Base-by-base conservation (phyloP, 306 rosid species). In the Trifolium pratense region DNA sequence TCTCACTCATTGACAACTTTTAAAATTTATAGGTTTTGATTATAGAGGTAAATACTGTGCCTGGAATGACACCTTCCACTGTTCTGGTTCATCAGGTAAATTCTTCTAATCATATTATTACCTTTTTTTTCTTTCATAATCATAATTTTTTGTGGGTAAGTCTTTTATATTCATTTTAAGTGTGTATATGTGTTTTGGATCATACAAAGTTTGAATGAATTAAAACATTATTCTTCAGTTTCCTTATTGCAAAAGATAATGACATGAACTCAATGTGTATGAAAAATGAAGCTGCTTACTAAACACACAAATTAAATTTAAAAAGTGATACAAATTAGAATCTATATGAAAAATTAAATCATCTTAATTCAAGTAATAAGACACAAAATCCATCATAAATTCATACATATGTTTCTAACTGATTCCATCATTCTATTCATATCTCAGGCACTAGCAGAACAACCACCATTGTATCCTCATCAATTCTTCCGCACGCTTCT, bases 1-100 rank as follows among this genome's bases (percentile, higher is more conserved):
- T 59, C 66, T 76, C 69, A 77, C 58, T 73, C 59, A 66, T 51
- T 7, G 6, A 60, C 65, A 70, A 79, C 56, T 76, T 36, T 53
- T 75, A 53, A 61, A 75, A 12, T 78, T 59, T 57, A 56, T 76
- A 93, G 98, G 94, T 87, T 46, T 66, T 93, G 90, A 78, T 93
- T 37, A 93, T 93, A 40, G 98, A 93, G 80, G 97, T 93, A 71
- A 93, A 93, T 71, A 91, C 98, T 12, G 98, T 93, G 58, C 98
- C 98, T n/a, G 97, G 98, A 85, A 93, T 93, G 98, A 91, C 96
- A 42, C 97, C 96, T 75, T 93, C 98, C 55, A 93, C 98, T 37
- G 96, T 93, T 78, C 83, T 93, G 79, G 85, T 91, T 86, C 98
- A 93, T 85, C 97, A 91, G 97, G 98, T 91, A 48, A 80, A 49